Evolutionary conservation across 1,139 yeast species (phyloP).

Genomic region (Blastobotrys serpentis): DNA sequence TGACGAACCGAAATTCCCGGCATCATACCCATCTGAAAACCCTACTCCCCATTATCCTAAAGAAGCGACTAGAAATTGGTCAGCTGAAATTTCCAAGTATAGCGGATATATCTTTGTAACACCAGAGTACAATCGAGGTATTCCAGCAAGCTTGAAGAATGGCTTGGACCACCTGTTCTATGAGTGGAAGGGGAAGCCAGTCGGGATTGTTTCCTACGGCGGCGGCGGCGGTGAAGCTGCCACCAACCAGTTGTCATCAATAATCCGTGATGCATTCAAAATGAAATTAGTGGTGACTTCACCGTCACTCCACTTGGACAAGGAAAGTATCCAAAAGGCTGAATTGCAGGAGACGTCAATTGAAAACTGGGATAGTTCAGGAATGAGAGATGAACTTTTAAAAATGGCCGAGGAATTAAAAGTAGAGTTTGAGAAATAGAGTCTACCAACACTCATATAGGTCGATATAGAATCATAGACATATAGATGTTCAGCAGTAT

Average conservation of each 20-base stretch:
- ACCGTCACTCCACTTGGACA: neutral
- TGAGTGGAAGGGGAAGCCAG: constrained; percentile 38
- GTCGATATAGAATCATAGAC: no score
- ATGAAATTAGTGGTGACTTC: constrained; percentile 13
- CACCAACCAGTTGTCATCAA: constrained; percentile 26
- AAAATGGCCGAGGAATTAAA: neutral
- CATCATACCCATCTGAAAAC: constrained; percentile 12
- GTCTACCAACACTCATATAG: no score
- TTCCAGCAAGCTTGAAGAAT: constrained; percentile 39
- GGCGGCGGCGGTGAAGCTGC: constrained; percentile 38
- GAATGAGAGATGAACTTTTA: neutral
- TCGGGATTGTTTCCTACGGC: constrained; percentile 36
- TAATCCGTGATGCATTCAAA: neutral
- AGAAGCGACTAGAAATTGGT: constrained; percentile 21
- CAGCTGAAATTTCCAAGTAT: constrained; percentile 22
- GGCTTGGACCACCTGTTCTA: constrained; percentile 36
- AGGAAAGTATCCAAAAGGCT: neutral
- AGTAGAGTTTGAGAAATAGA: neutral
- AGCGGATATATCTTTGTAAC: constrained; percentile 35
- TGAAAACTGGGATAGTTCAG: neutral
- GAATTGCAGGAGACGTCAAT: neutral
- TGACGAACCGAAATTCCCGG: constrained; percentile 21
- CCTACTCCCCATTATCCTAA: constrained; percentile 16
- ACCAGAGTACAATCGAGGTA: constrained; percentile 40
- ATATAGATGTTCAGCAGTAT: no score